Base-by-base conservation (phyloP, 179 eudicot species). In the Pouteria campechiana region DNA sequence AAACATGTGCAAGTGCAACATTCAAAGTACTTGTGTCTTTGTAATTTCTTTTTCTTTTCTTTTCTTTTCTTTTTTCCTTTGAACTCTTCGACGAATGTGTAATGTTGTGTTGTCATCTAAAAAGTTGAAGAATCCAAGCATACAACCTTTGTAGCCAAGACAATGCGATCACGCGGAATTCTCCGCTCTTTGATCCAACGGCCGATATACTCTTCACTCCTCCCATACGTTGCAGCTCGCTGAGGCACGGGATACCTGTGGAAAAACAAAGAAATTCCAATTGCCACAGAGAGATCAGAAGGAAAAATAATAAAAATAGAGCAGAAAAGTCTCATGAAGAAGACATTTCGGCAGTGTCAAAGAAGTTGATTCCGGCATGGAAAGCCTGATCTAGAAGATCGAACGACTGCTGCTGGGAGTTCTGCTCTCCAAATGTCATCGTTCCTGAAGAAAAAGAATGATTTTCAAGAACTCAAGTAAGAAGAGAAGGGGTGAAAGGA, bases 321-420 rank as follows among this genome's bases (percentile, higher is more conserved):
- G 2, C 25, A 17, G 9, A 19, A 16, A 31, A 45, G 48, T 13
- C 21, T 12, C 14, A 15, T 5, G 0, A n/a, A 14, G 4, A 13
- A 7, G 73, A 88, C 97, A 88, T 88, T 75, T 88, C 97, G 4
- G 97, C 97, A 5, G 97, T 83, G 38, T 88, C 97, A 52, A 84
- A 88, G 88, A 88, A 78, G 49, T 88, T 88, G 60, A 84, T 81
- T 33, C 97, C 97, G 4, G 85, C 65, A 51, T 64, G 22, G 55
- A 73, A 80, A 4, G 93, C 97, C 39, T 71, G 64, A 46, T 88
- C 95, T 8, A 88, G 76, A 21, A 88, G 78, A 6, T 46, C 63
- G 42, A 42, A 71, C 1, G 93, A 88, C 37, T 84, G 63, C 1
- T 50, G 17, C 30, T 73, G 25, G 18, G 93, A 55, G 51, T 80